Evolutionary conservation across 371 early-diverging fungal species (phyloP).

Genomic region (Mucor velutinosus): DNA sequence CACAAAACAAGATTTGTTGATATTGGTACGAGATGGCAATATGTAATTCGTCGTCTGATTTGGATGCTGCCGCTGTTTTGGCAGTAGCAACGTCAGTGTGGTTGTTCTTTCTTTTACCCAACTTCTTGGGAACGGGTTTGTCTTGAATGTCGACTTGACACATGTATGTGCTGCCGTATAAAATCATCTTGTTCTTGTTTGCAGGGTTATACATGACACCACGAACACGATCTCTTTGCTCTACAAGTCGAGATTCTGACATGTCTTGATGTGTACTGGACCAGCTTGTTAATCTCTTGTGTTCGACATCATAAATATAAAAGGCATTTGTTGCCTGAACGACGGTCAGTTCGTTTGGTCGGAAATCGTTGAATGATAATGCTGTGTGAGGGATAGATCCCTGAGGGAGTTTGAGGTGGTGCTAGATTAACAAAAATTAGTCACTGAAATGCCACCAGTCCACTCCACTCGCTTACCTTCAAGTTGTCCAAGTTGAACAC

Average conservation of each 20-base stretch:
- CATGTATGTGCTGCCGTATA: constrained; percentile 76
- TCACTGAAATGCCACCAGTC: background rate
- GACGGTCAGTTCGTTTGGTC: constrained; percentile 64
- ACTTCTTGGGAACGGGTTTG: constrained; percentile 22
- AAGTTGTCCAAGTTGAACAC: constrained; percentile 79
- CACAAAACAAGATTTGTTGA: constrained; percentile 78
- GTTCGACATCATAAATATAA: constrained; percentile 78
- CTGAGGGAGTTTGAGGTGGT: constrained; percentile 72
- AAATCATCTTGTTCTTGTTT: constrained; percentile 59
- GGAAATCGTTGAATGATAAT: constrained; percentile 70
- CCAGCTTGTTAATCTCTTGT: constrained; percentile 76
- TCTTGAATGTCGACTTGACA: constrained; percentile 76
- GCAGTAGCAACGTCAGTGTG: constrained; percentile 35
- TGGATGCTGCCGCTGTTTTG: background rate
- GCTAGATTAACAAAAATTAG: constrained; percentile 31
- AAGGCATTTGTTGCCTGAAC: constrained; percentile 73
- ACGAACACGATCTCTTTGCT: constrained; percentile 68
- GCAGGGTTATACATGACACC: constrained; percentile 76
- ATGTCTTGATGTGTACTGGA: constrained; percentile 69
- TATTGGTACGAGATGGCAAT: constrained; percentile 78
- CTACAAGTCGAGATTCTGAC: constrained; percentile 46
- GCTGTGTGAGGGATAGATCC: constrained; percentile 70
- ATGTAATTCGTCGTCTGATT: constrained; percentile 44
- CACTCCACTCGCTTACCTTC: constrained; percentile 47
- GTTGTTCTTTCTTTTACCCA: constrained; percentile 32